These are phyloP conservation scores for Mycena vitilis DNA, from an alignment of 768 basidiomycete species.

Conservation along the genomic window DNA sequence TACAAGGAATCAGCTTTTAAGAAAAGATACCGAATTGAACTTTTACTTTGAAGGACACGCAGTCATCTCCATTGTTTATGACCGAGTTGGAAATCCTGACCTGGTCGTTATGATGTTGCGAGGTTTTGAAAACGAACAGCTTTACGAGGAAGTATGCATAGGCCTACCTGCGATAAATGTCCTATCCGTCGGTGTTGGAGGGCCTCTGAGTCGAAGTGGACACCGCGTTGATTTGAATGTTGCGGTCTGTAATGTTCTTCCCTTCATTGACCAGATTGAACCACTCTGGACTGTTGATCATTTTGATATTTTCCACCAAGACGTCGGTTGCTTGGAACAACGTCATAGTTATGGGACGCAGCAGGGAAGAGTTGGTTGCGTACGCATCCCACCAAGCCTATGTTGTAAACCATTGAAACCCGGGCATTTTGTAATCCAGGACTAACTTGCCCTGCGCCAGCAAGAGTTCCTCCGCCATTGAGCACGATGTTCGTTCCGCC, in stretches of 20 bases:
- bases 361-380: slow-evolving; percentile 37
- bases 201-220: slow-evolving; percentile 57
- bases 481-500: slow-evolving; percentile 60
- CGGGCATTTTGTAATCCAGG: neutral
- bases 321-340: slow-evolving; percentile 32
- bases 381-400: slow-evolving; percentile 70
- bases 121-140: too few relatives aligned
- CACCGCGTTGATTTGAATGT: slow-evolving; percentile 58
- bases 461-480: slow-evolving; percentile 72
- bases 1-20: neutral
- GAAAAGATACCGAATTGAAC: neutral
- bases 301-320: slow-evolving; percentile 22
- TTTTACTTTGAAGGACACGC: slow-evolving; percentile 62
- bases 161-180: slow-evolving; percentile 53
- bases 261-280: slow-evolving; percentile 55
- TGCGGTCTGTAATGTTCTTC: slow-evolving; percentile 56
- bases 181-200: slow-evolving; percentile 73
- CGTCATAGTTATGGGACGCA: slow-evolving; percentile 20
- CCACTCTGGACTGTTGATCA: slow-evolving; percentile 25
- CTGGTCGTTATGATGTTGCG: slow-evolving; percentile 54
- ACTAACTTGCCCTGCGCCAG: slow-evolving; percentile 70
- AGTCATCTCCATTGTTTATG: slow-evolving; percentile 69
- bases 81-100: slow-evolving; percentile 61
- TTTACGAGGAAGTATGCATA: too few relatives aligned
- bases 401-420: neutral